phyloP scores from a whole-genome alignment of 1,139 yeast genomes.

The Zygosaccharomyces sapae region DNA sequence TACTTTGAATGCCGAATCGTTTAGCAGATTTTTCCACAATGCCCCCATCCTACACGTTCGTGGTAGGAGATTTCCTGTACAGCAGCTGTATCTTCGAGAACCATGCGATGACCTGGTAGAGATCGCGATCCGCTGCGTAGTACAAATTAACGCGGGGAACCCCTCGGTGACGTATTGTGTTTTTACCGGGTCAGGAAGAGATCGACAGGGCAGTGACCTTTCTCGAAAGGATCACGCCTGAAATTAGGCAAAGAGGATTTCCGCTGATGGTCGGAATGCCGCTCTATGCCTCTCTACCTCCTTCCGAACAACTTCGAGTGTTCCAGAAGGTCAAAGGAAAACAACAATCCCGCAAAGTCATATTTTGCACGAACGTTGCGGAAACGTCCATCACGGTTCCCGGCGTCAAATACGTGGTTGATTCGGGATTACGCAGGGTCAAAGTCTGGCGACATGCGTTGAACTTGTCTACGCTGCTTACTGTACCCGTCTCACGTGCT shows the following conservation, averaged over 20 bases:
- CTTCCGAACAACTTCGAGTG: constrained; percentile 72
- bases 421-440: constrained; percentile 86
- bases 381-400: constrained; percentile 95
- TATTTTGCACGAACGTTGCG: constrained; percentile 90
- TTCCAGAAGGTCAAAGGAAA: constrained; percentile 51
- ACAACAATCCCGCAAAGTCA: constrained; percentile 60
- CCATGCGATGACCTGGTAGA: constrained; percentile 82
- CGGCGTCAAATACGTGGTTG: constrained; percentile 92
- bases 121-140: constrained; percentile 64
- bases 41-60: constrained; percentile 83
- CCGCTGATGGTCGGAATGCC: constrained; percentile 78
- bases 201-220: constrained; percentile 78
- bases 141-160: constrained; percentile 76
- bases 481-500: constrained; percentile 90
- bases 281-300: constrained; percentile 88
- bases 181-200: constrained; percentile 97
- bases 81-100: constrained; percentile 56
- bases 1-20: constrained; percentile 87
- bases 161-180: constrained; percentile 81
- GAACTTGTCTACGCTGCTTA: constrained; percentile 83
- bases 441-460: constrained; percentile 91
- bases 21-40: constrained; percentile 67
- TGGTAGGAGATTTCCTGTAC: constrained; percentile 86
- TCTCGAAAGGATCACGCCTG: constrained; percentile 54
- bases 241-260: constrained; percentile 26